Base-by-base conservation (phyloP, 2,329 filamentous ascomycete species). In the Triangularia setosa region DNA sequence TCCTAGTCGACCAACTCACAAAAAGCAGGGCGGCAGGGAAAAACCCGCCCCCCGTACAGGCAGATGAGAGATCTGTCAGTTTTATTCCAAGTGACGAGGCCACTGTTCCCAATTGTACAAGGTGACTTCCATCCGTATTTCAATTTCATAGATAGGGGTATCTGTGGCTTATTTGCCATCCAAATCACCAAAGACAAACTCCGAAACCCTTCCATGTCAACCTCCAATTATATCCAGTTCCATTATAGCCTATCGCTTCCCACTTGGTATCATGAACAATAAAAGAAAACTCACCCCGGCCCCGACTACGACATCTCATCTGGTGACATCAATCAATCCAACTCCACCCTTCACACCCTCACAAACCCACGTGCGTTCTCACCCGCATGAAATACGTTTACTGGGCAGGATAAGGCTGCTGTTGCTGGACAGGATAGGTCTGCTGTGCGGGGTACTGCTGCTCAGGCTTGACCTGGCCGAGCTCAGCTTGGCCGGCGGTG, bases 381-480 rank as follows among this genome's bases (percentile, higher is more conserved):
- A 21, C n/a, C 18, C 11, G 8, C 40, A 48, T 21, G n/a, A 48
- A 48, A 27, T 27, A 11, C 25, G 11, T 55, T 27, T 56, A 59
- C 25, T 63, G 27, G 14, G 60, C n/a, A n/a, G n/a, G n/a, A n/a
- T n/a, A n/a, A n/a, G n/a, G n/a, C n/a, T n/a, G n/a, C n/a, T n/a
- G 24, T 4, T 28, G 40, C 58, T 64, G 66, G 57, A 62, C 64
- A 14, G 61, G 61, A 18, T 63, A 61, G 23, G 54, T 35, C 40
- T 61, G 52, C 33, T 60, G 56, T 54, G 60, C 48, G 65, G 62
- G 28, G 58, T 24, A 28, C 52, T 25, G 23, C 52, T 55, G 55
- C 63, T 71, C 64, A 25, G 67, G 61, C 67, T 73, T 71, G 57
- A 73, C 63, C 18, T 72, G 65, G 24, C 72, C 73, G 25, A 76